Percentiles rank a stretch among this genome's conserved stretches.
Evolutionary conservation across 2,329 filamentous ascomycete species (phyloP).

Genomic region (Botrytis porri): DNA sequence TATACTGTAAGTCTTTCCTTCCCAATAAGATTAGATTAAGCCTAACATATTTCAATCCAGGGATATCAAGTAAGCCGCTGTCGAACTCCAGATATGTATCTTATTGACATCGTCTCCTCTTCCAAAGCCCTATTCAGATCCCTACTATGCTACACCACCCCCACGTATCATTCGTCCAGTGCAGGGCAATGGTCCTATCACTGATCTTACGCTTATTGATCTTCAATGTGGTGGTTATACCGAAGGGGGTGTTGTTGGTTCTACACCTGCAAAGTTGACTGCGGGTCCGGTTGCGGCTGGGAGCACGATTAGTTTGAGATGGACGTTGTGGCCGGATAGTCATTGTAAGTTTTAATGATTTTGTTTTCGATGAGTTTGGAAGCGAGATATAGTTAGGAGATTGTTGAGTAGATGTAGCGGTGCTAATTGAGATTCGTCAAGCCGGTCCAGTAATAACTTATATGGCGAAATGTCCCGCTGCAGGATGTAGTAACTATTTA

Average conservation of each 20-base stretch:
- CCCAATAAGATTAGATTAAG: accelerated
- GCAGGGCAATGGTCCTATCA: slow-evolving; percentile 56
- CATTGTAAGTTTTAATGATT: slow-evolving; percentile 22
- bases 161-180: slow-evolving; percentile 56
- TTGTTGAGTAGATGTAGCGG: not conserved
- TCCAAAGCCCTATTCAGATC: slow-evolving; percentile 43
- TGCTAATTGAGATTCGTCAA: not conserved
- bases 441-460: slow-evolving; percentile 56
- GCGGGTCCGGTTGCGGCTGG: slow-evolving; percentile 54
- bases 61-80: slow-evolving; percentile 38
- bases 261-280: slow-evolving; percentile 52
- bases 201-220: slow-evolving; percentile 51
- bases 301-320: slow-evolving; percentile 50
- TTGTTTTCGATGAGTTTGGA: not conserved
- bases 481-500: slow-evolving; percentile 49
- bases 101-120: not conserved
- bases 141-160: slow-evolving; percentile 43
- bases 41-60: not conserved
- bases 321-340: slow-evolving; percentile 50
- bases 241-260: slow-evolving; percentile 47
- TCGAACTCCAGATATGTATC: not conserved
- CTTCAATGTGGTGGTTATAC: slow-evolving; percentile 55
- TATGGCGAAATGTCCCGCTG: slow-evolving; percentile 53
- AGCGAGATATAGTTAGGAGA: too few species aligned
- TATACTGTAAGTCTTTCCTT: slow-evolving; percentile 16